Evolutionary conservation across 768 basidiomycete genomes (phyloP).

Genomic region (Leucocoprinus sp.): DNA sequence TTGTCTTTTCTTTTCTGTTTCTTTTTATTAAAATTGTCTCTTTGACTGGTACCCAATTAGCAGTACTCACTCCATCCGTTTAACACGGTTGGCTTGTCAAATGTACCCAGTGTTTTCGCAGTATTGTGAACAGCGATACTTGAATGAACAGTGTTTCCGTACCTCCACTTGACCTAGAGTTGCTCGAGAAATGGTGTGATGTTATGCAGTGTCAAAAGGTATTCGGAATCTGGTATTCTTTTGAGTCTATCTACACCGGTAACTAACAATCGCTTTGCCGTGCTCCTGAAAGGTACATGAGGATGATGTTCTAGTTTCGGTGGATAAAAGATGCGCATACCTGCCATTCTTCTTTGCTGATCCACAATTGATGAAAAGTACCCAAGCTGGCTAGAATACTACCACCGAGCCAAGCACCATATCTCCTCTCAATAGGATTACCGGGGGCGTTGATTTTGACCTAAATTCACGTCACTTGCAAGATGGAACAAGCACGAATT

Average conservation of each 20-base stretch:
- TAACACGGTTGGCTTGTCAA: conserved; percentile 2
- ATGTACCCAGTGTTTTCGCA: neutral
- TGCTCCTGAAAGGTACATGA: conserved; percentile 47
- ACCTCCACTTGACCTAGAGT: neutral
- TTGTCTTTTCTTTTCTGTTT: neutral
- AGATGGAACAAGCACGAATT: no score
- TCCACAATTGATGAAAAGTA: conserved; percentile 97
- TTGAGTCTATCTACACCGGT: conserved; percentile 66
- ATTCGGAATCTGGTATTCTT: no score
- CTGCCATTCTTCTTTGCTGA: conserved; percentile 90
- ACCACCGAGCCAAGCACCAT: conserved; percentile 93
- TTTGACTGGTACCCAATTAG: conserved; percentile 5
- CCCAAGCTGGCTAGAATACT: conserved; percentile 92
- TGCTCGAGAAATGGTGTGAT: neutral
- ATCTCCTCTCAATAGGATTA: conserved; percentile 81
- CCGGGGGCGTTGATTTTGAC: conserved; percentile 91
- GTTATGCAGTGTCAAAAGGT: no score
- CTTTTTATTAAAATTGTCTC: conserved; percentile 7
- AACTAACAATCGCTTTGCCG: conserved; percentile 73
- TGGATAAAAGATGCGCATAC: conserved; percentile 30
- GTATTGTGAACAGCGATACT: neutral
- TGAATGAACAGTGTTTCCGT: neutral
- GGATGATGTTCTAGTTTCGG: neutral
- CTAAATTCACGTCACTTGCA: conserved; percentile 24
- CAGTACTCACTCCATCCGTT: conserved; percentile 6